phyloP scores from a whole-genome alignment of 805 yeast genomes.

The Candida coleopterorum region DNA sequence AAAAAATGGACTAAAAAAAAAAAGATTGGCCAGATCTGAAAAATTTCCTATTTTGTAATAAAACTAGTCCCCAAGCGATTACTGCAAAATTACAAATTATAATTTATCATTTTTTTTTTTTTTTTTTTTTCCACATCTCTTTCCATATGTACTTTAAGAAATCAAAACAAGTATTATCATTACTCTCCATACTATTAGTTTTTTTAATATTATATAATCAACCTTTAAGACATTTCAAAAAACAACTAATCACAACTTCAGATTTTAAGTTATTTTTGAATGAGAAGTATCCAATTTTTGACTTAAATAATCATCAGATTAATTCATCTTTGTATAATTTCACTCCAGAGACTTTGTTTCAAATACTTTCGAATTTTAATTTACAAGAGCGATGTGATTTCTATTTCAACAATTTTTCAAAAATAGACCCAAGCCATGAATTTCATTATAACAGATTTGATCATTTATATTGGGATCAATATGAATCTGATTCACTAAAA shows the following conservation, averaged over 20 bases:
- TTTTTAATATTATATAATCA: not conserved
- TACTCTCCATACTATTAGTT: not conserved
- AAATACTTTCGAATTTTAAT: conserved; percentile 9
- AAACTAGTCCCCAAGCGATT: too few relatives aligned
- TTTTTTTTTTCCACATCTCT: not conserved
- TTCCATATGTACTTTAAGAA: not conserved
- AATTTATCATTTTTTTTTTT: not conserved
- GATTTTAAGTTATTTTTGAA: not conserved
- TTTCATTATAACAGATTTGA: conserved; percentile 12
- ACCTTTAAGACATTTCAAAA: not conserved
- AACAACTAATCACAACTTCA: not conserved
- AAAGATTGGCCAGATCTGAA: too few relatives aligned
- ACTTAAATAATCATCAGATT: not conserved
- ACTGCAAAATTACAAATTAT: too few relatives aligned
- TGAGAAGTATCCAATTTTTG: conserved; percentile 1
- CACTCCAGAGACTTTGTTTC: conserved; percentile 6
- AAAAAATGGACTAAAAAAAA: too few relatives aligned
- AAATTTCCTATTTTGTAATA: too few relatives aligned
- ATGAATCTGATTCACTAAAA: conserved; percentile 5
- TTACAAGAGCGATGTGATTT: conserved; percentile 18
- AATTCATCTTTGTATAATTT: not conserved
- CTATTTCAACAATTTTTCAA: conserved; percentile 14
- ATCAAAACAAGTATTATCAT: not conserved
- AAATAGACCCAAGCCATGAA: conserved; percentile 13
- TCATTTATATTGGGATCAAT: conserved; percentile 8